Conservation (phyloP, 176 grass and related monocot species). For the Zea mays region Zm-B73-REFERENCE-NAM-5.0 NC_050096.1:23052001-23052500, state of each 20-base stretch:
- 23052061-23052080: background rate
- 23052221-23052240: background rate
- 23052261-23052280: background rate
- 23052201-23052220: background rate
- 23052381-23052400: background rate
- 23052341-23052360: background rate
- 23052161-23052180: background rate
- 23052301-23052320: background rate
- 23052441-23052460: background rate
- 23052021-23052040: background rate
- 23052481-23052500: background rate
- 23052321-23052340: background rate
- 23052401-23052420: background rate
- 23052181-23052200: background rate
- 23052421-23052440: no score
- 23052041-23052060: background rate
- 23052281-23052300: background rate
- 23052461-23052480: background rate
- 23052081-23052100: background rate
- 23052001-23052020: background rate
- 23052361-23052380: background rate
- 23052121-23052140: background rate
- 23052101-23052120: background rate
- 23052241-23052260: background rate
- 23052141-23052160: background rate